A percentile compares a stretch with the other conserved stretches of the same genome.
These are phyloP conservation scores for Aschersonia sp. DNA, from an alignment of 2,329 filamentous ascomycete species.

Conservation along the genomic window DNA sequence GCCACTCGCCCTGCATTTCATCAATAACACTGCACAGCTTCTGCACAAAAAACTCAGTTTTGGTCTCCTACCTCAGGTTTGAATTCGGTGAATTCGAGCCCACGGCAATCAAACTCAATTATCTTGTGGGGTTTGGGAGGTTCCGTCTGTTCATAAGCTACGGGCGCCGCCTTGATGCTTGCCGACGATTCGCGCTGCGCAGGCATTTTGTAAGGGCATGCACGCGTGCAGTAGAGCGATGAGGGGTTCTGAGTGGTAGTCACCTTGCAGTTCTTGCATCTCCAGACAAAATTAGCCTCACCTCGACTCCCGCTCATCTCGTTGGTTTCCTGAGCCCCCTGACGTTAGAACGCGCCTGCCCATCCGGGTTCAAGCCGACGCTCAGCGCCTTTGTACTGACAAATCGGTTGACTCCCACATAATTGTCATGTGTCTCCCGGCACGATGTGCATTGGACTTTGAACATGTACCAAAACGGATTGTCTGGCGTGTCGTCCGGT, in stretches of 20 bases:
- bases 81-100: constrained; percentile 84
- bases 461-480: constrained; percentile 94
- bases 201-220: not conserved
- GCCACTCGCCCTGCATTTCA: constrained; percentile 62
- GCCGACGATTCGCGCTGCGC: constrained; percentile 69
- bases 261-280: constrained; percentile 95
- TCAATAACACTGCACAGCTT: not conserved
- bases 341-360: constrained; percentile 3
- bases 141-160: constrained; percentile 54
- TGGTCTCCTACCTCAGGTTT: constrained; percentile 55
- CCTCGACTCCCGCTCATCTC: constrained; percentile 87
- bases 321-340: constrained; percentile 54
- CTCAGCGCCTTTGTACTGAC: constrained; percentile 33
- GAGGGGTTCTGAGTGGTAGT: not conserved
- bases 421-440: constrained; percentile 77
- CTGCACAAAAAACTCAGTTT: not conserved
- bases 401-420: constrained; percentile 76
- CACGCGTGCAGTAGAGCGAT: not conserved
- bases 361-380: constrained; percentile 1
- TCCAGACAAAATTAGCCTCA: constrained; percentile 99
- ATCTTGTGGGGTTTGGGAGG: constrained; percentile 66
- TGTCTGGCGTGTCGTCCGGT: constrained; percentile 66
- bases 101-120: constrained; percentile 85
- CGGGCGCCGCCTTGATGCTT: constrained; percentile 62
- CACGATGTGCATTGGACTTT: constrained; percentile 98